Evolutionary conservation across 768 basidiomycete genomes (phyloP).

Genomic region (Aureoboletus auriporus): DNA sequence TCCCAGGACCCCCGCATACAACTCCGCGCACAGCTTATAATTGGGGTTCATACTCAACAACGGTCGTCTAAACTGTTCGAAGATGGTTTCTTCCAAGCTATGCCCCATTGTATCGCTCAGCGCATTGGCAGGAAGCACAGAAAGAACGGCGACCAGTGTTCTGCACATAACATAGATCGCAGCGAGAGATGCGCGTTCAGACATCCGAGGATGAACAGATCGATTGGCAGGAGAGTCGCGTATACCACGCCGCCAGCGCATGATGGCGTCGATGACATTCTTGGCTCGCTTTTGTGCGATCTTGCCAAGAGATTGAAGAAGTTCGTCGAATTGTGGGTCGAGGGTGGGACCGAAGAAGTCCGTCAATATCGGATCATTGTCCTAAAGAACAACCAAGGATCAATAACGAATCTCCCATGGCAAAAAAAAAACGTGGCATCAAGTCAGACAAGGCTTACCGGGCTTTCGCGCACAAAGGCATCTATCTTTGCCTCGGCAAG

Average conservation of each 20-base stretch:
- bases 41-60: conserved; percentile 65
- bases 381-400: conserved; percentile 37
- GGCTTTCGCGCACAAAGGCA: conserved; percentile 58
- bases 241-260: conserved; percentile 82
- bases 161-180: conserved; percentile 90
- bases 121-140: conserved; percentile 68
- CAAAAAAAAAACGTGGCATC: not conserved
- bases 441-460: conserved; percentile 45
- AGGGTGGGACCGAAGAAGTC: conserved; percentile 67
- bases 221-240: conserved; percentile 49
- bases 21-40: conserved; percentile 73
- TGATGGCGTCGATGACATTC: conserved; percentile 80
- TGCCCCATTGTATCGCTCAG: conserved; percentile 76
- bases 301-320: conserved; percentile 78
- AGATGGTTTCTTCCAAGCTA: conserved; percentile 82
- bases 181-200: conserved; percentile 74
- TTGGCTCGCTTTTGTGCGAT: conserved; percentile 83
- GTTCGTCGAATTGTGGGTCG: conserved; percentile 80
- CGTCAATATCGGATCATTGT: conserved; percentile 62
- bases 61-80: conserved; percentile 76
- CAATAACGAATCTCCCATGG: not conserved
- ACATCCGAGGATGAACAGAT: conserved; percentile 29
- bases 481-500: conserved; percentile 80
- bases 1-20: conserved; percentile 83
- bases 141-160: conserved; percentile 73